A percentile compares a stretch with the other conserved stretches of the same genome.
Evolutionary conservation across 192 early-diverging fungal genomes (phyloP).

Genomic region (Oehlia diaphana): DNA sequence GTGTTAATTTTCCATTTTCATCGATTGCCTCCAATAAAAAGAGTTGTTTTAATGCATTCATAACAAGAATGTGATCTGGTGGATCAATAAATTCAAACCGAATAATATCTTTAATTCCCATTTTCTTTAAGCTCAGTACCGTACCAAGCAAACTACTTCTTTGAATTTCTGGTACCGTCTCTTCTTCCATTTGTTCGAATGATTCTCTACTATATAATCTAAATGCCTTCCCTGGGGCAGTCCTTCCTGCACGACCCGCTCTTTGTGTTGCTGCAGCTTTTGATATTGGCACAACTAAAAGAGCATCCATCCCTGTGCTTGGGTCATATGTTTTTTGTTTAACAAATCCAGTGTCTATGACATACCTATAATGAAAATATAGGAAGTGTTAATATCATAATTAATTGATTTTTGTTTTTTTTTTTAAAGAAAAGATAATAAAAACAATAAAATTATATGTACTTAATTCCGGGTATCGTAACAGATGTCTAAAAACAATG

Average conservation of each 20-base stretch:
- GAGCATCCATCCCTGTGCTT: slow-evolving; percentile 90
- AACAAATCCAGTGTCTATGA: slow-evolving; percentile 90
- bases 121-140: slow-evolving; percentile 85
- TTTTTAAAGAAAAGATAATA: not conserved
- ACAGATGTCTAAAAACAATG: slow-evolving; percentile 70
- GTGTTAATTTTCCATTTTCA: slow-evolving; percentile 78
- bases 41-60: slow-evolving; percentile 83
- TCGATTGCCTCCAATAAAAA: slow-evolving; percentile 90
- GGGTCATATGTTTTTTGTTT: slow-evolving; percentile 96
- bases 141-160: slow-evolving; percentile 89
- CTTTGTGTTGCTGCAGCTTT: slow-evolving; percentile 95
- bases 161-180: slow-evolving; percentile 95
- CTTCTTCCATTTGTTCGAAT: slow-evolving; percentile 80
- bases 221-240: slow-evolving; percentile 86
- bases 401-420: too few species aligned
- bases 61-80: slow-evolving; percentile 77
- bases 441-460: not conserved
- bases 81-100: slow-evolving; percentile 97
- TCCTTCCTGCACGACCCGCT: slow-evolving; percentile 92
- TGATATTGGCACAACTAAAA: slow-evolving; percentile 86
- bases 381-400: slow-evolving; percentile 57
- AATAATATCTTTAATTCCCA: slow-evolving; percentile 86
- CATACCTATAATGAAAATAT: slow-evolving; percentile 72
- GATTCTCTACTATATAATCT: slow-evolving; percentile 86
- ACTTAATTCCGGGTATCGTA: slow-evolving; percentile 51